Percentiles rank a stretch among this genome's conserved stretches.
These are phyloP conservation scores for Aspergillus bertholletiae DNA, from an alignment of 495 filamentous ascomycete genomes.

Conservation along the genomic window DNA sequence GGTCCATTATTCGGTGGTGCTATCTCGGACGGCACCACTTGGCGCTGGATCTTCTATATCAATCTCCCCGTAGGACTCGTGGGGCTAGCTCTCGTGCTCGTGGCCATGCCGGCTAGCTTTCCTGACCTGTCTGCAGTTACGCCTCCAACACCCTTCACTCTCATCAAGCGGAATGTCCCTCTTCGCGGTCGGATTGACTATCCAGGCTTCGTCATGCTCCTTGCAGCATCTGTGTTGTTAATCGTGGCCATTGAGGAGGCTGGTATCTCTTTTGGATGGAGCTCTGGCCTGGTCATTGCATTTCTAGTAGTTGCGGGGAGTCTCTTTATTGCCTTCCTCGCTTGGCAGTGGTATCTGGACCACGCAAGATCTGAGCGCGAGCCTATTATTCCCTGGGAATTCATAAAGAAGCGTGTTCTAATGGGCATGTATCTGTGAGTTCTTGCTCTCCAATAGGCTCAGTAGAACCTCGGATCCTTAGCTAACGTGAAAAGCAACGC, in stretches of 20 bases:
- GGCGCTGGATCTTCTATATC: constrained; percentile 36
- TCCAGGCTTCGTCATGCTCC: constrained; percentile 14
- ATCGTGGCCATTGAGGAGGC: constrained; percentile 27
- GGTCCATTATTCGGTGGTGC: constrained; percentile 42
- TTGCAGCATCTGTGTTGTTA: constrained; percentile 15
- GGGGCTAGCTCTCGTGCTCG: not conserved
- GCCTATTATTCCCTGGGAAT: constrained; percentile 3
- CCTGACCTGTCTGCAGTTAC: not conserved
- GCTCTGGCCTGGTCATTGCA: constrained; percentile 18
- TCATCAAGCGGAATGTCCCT: too few relatives aligned
- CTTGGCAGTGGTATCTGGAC: not conserved
- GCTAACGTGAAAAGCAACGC: too few relatives aligned
- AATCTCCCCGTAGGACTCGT: constrained; percentile 41
- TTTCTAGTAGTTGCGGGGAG: not conserved
- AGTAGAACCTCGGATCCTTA: too few relatives aligned
- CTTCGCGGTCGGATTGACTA: constrained; percentile 8
- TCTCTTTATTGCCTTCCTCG: not conserved
- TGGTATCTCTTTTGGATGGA: constrained; percentile 19
- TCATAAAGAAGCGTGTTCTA: too few relatives aligned
- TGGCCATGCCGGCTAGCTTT: constrained; percentile 9
- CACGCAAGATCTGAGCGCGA: not conserved
- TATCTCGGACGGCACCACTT: constrained; percentile 31
- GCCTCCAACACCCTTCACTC: too few relatives aligned
- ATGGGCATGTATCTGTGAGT: too few relatives aligned
- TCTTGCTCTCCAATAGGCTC: too few relatives aligned